Conservation (phyloP, 805 yeast species). For the Kuraishia floccosa region DNA sequence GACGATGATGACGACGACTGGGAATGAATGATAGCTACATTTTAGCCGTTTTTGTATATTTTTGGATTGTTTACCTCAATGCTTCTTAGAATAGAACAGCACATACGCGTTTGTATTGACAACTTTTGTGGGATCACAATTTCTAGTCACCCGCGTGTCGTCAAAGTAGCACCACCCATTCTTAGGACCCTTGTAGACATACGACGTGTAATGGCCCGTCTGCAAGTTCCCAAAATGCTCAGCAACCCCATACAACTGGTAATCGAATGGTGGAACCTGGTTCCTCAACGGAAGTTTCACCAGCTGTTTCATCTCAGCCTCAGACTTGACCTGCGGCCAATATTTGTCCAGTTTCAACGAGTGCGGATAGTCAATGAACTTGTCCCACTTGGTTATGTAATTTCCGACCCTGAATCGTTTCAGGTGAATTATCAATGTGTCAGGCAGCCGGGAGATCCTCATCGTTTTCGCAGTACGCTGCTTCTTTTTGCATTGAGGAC, state of each 20-base stretch:
- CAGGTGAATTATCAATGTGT: constrained; percentile 69
- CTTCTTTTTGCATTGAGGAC: constrained; percentile 61
- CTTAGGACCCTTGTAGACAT: constrained; percentile 47
- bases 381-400: constrained; percentile 45
- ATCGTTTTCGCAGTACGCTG: constrained; percentile 59
- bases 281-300: constrained; percentile 51
- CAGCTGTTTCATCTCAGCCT: constrained; percentile 30
- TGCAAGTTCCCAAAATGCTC: constrained; percentile 75
- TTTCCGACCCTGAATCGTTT: constrained; percentile 62
- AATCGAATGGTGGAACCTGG: constrained; percentile 72
- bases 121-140: constrained; percentile 38
- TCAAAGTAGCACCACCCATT: constrained; percentile 78
- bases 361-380: constrained; percentile 58
- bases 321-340: constrained; percentile 47
- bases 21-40: constrained; percentile 36
- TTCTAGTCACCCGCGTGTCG: constrained; percentile 55
- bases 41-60: not conserved
- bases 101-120: constrained; percentile 74
- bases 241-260: constrained; percentile 70
- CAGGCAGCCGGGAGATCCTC: constrained; percentile 68
- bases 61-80: not conserved
- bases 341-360: constrained; percentile 44
- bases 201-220: constrained; percentile 86
- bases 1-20: constrained; percentile 38
- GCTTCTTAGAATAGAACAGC: constrained; percentile 43